Evolutionary conservation across 1,284 basidiomycete genomes (phyloP).

Genomic region (Ustilago crameri): DNA sequence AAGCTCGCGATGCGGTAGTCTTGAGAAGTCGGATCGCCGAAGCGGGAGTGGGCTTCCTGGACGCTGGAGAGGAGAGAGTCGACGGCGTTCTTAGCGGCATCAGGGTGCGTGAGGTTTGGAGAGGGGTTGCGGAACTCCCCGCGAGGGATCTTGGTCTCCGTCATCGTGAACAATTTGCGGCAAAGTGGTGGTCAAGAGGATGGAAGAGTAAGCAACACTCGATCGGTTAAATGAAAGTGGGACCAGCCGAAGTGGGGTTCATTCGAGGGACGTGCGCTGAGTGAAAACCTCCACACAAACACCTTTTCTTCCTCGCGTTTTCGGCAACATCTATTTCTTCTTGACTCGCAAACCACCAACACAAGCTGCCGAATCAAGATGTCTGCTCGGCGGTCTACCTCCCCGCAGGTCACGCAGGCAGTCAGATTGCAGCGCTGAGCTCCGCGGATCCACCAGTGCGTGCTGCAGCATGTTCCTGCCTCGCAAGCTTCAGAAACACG

Average conservation of each 20-base stretch:
- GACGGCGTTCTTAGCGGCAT: constrained; percentile 14
- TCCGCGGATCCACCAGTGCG: too few species aligned
- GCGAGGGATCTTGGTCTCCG: constrained; percentile 13
- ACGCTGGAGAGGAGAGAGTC: constrained; percentile 30
- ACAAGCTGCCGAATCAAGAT: too few species aligned
- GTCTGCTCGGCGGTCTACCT: too few species aligned
- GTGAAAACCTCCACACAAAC: constrained; percentile 16
- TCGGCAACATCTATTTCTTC: too few species aligned
- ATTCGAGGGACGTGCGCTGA: constrained; percentile 11
- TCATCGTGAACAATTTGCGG: constrained; percentile 2
- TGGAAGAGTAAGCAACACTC: neutral
- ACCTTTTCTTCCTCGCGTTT: neutral
- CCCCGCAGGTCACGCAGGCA: too few species aligned
- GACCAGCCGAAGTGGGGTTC: too few species aligned
- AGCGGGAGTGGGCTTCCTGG: constrained; percentile 7
- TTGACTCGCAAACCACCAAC: too few species aligned
- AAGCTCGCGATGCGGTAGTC: constrained; percentile 16
- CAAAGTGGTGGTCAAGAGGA: constrained; percentile 1
- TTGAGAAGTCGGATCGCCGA: constrained; percentile 5
- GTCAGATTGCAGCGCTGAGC: too few species aligned
- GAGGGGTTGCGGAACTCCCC: constrained; percentile 27
- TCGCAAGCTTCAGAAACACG: constrained; percentile 31
- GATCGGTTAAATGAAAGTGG: too few species aligned
- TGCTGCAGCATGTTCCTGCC: constrained; percentile 26
- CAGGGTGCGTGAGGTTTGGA: constrained; percentile 13